phyloP scores from a whole-genome alignment of 371 early-diverging fungal genomes.

The Zopfochytrium polystomum region DNA sequence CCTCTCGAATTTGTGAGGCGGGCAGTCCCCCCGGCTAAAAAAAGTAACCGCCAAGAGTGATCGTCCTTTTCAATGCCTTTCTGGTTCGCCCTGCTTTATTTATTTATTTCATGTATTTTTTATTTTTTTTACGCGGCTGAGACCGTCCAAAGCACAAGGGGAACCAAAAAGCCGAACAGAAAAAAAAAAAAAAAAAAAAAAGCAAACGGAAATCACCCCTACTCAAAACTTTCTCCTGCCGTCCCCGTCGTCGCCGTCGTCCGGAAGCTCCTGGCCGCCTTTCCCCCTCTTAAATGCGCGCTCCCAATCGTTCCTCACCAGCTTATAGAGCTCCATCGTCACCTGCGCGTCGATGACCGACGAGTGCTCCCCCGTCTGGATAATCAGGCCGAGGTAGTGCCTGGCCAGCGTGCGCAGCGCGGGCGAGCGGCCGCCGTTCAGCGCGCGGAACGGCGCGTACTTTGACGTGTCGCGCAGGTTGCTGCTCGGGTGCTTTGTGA shows the following conservation, averaged over 20 bases:
- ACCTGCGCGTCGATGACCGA: slow-evolving; percentile 92
- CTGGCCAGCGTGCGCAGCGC: slow-evolving; percentile 74
- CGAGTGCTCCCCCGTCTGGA: slow-evolving; percentile 87
- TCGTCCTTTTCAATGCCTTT: too few species aligned
- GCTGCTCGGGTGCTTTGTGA: slow-evolving; percentile 74
- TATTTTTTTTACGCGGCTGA: not conserved
- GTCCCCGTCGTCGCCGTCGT: slow-evolving; percentile 76
- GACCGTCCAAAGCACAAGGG: not conserved
- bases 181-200: too few species aligned
- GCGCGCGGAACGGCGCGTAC: slow-evolving; percentile 69
- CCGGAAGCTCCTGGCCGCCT: too few species aligned
- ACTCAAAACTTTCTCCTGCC: slow-evolving; percentile 68
- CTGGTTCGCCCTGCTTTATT: too few species aligned
- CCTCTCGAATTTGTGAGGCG: too few species aligned
- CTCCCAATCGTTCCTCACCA: slow-evolving; percentile 83
- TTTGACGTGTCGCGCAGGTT: slow-evolving; percentile 81
- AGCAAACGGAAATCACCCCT: slow-evolving; percentile 69
- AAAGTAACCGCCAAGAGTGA: too few species aligned
- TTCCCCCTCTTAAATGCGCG: slow-evolving; percentile 11
- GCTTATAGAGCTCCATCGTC: slow-evolving; percentile 83
- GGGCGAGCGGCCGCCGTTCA: slow-evolving; percentile 67
- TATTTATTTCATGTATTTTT: not conserved
- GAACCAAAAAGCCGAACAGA: not conserved
- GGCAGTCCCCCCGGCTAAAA: too few species aligned
- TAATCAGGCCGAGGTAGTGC: slow-evolving; percentile 68